Conservation (phyloP, 164 flowering plant genomes). For the Stephania japonica region DNA sequence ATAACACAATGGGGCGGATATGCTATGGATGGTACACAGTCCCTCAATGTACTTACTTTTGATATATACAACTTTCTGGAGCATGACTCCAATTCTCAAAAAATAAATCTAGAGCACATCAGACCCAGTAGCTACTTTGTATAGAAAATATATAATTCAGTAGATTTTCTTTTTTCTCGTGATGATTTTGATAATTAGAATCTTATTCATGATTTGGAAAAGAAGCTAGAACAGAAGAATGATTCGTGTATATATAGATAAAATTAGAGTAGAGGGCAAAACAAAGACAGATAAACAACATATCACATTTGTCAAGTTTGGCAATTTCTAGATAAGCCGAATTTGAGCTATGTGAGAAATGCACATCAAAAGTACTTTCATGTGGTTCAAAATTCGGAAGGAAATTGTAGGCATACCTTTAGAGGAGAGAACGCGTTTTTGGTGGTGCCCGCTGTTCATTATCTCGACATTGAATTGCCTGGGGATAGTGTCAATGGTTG, state of each 20-base stretch:
- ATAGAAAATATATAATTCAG: too few relatives aligned
- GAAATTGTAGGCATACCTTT: conserved; percentile 44
- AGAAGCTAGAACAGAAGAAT: too few relatives aligned
- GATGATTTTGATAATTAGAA: too few relatives aligned
- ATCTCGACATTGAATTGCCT: conserved; percentile 73
- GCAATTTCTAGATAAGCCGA: background rate
- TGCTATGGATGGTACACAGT: too few relatives aligned
- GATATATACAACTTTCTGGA: too few relatives aligned
- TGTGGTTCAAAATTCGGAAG: background rate
- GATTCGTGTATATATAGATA: too few relatives aligned
- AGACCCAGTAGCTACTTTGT: background rate
- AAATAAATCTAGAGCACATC: background rate
- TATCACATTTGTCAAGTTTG: background rate
- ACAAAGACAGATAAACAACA: background rate
- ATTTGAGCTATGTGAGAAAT: background rate
- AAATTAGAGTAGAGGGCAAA: background rate
- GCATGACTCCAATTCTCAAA: too few relatives aligned
- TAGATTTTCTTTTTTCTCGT: too few relatives aligned
- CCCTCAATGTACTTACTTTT: too few relatives aligned
- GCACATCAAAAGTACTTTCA: background rate
- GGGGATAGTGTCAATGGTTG: conserved; percentile 81
- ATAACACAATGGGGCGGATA: too few relatives aligned
- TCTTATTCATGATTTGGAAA: too few relatives aligned
- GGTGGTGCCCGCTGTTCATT: conserved; percentile 66
- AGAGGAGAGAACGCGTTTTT: conserved; percentile 76